Conservation (phyloP, 371 early-diverging fungal species). For the Cladochytrium tenue region DNA sequence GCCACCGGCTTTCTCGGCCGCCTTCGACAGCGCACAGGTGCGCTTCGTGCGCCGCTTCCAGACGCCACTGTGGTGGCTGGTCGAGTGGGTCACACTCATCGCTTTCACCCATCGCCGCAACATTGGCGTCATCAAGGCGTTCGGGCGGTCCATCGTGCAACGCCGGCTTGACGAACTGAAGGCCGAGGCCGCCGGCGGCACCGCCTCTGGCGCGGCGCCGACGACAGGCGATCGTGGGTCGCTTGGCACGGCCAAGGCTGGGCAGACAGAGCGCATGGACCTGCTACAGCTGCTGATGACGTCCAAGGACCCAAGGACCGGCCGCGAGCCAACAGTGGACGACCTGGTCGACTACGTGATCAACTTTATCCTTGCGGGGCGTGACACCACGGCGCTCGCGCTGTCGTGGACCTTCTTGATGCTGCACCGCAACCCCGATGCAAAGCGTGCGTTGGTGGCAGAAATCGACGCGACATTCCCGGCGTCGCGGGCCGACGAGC, state of each 20-base stretch:
- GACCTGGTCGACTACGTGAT: conserved; percentile 66
- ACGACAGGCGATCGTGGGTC: too few relatives aligned
- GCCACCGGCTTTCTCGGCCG: conserved; percentile 5
- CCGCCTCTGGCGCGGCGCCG: too few relatives aligned
- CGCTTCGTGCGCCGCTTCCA: conserved; percentile 16
- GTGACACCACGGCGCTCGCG: conserved; percentile 69
- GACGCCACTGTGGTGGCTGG: conserved; percentile 11
- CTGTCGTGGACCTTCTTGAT: conserved; percentile 67
- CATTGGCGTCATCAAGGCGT: conserved; percentile 7
- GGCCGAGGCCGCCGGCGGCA: not conserved
- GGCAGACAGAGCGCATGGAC: not conserved
- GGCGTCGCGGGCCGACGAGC: conserved; percentile 30
- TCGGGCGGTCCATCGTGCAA: conserved; percentile 6
- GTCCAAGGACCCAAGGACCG: conserved; percentile 20
- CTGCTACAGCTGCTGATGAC: conserved; percentile 12
- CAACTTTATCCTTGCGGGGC: conserved; percentile 70
- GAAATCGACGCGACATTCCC: conserved; percentile 43
- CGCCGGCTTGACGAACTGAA: not conserved
- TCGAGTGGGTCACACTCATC: conserved; percentile 13
- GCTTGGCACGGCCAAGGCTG: not conserved
- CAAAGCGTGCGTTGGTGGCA: conserved; percentile 43
- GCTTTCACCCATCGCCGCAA: conserved; percentile 2
- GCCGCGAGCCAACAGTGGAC: conserved; percentile 40
- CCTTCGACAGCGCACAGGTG: conserved; percentile 20
- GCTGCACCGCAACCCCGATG: conserved; percentile 47